phyloP scores from a whole-genome alignment of 176 grass and related monocot genomes.

The Tuctoria greenei region DNA sequence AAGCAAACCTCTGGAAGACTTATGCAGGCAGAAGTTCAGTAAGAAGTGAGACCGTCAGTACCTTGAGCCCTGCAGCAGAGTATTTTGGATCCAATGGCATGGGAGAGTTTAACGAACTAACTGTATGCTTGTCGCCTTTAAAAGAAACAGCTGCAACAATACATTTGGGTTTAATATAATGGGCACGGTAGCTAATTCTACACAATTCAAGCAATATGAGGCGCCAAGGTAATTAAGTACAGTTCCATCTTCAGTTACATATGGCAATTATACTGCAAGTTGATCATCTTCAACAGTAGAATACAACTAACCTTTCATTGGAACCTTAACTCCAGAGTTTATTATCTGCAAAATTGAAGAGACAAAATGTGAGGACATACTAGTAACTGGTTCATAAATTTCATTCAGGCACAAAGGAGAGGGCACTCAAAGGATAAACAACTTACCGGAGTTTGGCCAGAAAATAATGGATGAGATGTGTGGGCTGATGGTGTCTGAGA shows the following conservation, averaged over 20 bases:
- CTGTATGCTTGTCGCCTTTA: conserved; percentile 37
- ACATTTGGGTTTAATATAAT: background rate
- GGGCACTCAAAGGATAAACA: conserved; percentile 24
- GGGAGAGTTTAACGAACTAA: conserved; percentile 31
- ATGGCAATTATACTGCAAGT: conserved; percentile 2
- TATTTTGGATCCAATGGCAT: conserved; percentile 28
- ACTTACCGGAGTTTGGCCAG: conserved; percentile 36
- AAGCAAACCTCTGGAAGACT: background rate
- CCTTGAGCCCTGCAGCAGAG: conserved; percentile 35
- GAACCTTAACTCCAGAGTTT: conserved; percentile 37
- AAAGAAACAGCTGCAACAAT: conserved; percentile 64
- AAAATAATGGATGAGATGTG: conserved; percentile 26
- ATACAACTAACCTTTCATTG: conserved; percentile 44
- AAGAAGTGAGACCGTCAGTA: conserved; percentile 22
- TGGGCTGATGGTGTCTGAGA: conserved; percentile 31
- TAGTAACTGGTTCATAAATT: background rate
- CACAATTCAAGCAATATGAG: conserved; percentile 26
- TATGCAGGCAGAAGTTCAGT: background rate
- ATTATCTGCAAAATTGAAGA: conserved; percentile 44
- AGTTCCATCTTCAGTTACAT: conserved; percentile 6
- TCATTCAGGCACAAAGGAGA: conserved; percentile 32
- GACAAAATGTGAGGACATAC: background rate
- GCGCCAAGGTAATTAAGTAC: background rate
- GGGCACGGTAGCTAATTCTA: background rate
- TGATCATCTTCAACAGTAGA: conserved; percentile 8